Conservation (phyloP, 345 rosid species). For the Cardamine chenopodiifolia region DNA sequence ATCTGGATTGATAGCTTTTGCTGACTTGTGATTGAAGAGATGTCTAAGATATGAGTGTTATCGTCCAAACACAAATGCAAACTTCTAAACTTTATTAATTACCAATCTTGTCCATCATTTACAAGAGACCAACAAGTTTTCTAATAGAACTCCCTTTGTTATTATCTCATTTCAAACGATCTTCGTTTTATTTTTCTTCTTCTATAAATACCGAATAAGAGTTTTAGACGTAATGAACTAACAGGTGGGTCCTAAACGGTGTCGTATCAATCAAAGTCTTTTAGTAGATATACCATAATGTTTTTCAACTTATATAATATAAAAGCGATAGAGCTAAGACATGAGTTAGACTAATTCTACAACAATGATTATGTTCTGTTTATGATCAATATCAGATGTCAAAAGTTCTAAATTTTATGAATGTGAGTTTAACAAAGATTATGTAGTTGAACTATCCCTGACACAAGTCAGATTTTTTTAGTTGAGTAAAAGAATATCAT, state of each 20-base stretch:
- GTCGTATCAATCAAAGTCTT: constrained; percentile 33
- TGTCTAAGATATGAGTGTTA: constrained; percentile 38
- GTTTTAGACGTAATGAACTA: constrained; percentile 42
- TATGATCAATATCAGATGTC: constrained; percentile 24
- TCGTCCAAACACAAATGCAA: constrained; percentile 39
- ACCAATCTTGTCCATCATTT: constrained; percentile 43
- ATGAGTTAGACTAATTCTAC: constrained; percentile 5
- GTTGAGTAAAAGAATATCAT: background rate
- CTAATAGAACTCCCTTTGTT: constrained; percentile 20
- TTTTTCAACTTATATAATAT: constrained; percentile 16
- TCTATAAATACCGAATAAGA: constrained; percentile 35
- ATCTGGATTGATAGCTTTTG: constrained; percentile 33
- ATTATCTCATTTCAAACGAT: constrained; percentile 31
- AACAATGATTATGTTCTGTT: constrained; percentile 27
- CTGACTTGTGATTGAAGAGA: constrained; percentile 42
- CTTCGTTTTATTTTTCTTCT: constrained; percentile 26
- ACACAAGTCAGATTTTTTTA: background rate
- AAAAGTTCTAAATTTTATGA: constrained; percentile 11
- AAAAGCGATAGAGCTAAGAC: constrained; percentile 14
- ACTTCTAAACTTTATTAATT: constrained; percentile 42
- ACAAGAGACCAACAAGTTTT: constrained; percentile 28
- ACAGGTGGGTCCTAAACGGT: constrained; percentile 27
- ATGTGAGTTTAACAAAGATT: constrained; percentile 10
- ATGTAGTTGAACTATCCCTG: constrained; percentile 5
- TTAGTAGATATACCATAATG: constrained; percentile 27